Evolutionary conservation across 2,329 filamentous ascomycete species (phyloP), one percentile per base, ranked within the genome.

Genomic region (Neofusicoccum sp.): DNA sequence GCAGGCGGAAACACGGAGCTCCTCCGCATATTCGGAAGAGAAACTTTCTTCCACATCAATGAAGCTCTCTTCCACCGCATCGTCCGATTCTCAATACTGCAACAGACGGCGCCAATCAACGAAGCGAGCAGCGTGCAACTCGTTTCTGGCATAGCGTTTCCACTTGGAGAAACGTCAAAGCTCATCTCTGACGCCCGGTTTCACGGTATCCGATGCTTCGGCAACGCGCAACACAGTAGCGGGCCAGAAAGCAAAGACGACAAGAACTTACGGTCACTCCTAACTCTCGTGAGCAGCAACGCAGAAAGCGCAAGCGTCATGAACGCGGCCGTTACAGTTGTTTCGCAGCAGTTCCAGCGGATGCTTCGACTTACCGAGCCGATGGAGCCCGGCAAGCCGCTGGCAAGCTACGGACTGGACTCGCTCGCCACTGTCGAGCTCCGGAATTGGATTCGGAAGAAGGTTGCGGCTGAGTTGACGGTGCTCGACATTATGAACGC

Each of bases 391-490:
- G 28, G 29, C 2, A 7, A 61, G 33, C n/a, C 41, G 4, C 49
- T 73, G 12, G 56, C 62, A 22, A 66, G 72, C 47, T 58, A 74
- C 22, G 72, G 74, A 0, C 44, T 76, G n/a, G 75, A 77, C 49
- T 72, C 69, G 11, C 56, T 77, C 3, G 68, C 74, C 37, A 71
- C 67, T 0, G 70, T 80, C 3, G 78, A 80, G 63, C 66, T 80
- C 37, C 69, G 77, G 0, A 71, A 68, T 22, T 80, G 78, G 78
- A 71, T 76, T 52, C 72, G 68, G 34, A 71, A 73, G 62, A 66
- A 66, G 4, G 66, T 80, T 4, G 72, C 71, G 1, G 62, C 70
- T 2, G 66, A 71, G 12, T 66, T 72, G 14, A 69, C 61, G 31
- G 64, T 68, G 1, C 16, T 74, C 33, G 68, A 73, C 43, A 67